Evolutionary conservation across 2,329 filamentous ascomycete species (phyloP).

Genomic region (Cladophialophora psammophila): DNA sequence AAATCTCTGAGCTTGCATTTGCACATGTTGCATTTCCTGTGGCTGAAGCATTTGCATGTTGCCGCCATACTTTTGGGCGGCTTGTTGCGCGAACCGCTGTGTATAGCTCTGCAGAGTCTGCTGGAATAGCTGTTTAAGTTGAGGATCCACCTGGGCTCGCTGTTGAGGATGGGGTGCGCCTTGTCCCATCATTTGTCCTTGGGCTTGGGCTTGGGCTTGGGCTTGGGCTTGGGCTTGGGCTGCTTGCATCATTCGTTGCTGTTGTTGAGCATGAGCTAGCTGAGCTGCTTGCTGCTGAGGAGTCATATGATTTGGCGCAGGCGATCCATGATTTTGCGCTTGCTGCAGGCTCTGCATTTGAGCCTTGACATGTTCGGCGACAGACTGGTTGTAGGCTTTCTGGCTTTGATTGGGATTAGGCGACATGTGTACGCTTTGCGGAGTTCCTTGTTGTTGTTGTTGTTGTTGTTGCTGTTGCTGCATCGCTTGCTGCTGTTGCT

Average conservation of each 20-base stretch:
- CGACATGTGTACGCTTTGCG: conserved; percentile 40
- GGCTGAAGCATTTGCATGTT: conserved; percentile 37
- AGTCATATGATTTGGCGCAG: conserved; percentile 38
- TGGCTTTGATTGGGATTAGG: conserved; percentile 41
- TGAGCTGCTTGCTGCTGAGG: conserved; percentile 37
- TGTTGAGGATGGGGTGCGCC: conserved; percentile 29
- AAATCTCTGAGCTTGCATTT: conserved; percentile 31
- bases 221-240: conserved; percentile 25
- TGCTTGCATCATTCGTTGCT: conserved; percentile 31
- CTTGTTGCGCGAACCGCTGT: conserved; percentile 31
- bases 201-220: conserved; percentile 24
- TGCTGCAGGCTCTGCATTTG: conserved; percentile 38
- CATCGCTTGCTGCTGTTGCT: conserved; percentile 44
- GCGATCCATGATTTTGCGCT: conserved; percentile 32
- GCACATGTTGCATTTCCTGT: conserved; percentile 32
- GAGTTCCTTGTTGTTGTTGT: conserved; percentile 42
- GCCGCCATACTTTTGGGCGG: conserved; percentile 36
- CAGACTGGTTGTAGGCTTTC: conserved; percentile 35
- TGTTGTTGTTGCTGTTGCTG: conserved; percentile 34
- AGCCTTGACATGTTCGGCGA: conserved; percentile 37
- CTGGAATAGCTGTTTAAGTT: conserved; percentile 33
- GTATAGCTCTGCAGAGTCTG: conserved; percentile 26
- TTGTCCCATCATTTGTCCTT: conserved; percentile 37
- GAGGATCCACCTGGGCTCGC: conserved; percentile 32
- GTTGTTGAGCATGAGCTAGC: conserved; percentile 34